phyloP scores from a whole-genome alignment of 2,329 filamentous ascomycete genomes.

The Trichoderma asperellum region DNA sequence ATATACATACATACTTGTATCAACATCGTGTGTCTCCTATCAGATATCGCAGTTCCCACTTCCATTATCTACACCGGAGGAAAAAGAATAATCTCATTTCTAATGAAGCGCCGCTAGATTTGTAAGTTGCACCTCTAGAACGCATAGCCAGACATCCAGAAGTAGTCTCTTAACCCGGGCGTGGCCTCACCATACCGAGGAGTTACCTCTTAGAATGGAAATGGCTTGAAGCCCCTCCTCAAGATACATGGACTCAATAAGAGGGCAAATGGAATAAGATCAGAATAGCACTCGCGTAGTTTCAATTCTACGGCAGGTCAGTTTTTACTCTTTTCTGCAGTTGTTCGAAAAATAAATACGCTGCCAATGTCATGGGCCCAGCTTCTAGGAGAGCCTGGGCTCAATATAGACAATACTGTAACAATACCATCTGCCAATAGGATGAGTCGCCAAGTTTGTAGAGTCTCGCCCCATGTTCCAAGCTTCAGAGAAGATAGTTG shows the following conservation, averaged over 20 bases:
- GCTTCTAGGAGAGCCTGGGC: background rate
- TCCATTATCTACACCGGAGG: background rate
- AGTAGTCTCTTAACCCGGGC: background rate
- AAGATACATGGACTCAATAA: background rate
- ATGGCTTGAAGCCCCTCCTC: background rate
- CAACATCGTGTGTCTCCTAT: background rate
- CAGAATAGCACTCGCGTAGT: background rate
- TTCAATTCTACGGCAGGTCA: background rate
- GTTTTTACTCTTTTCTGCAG: background rate
- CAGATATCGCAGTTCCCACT: conserved; percentile 6
- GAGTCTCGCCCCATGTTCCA: background rate
- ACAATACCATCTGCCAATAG: background rate
- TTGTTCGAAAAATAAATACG: background rate
- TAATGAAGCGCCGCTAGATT: background rate
- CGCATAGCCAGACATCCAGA: background rate
- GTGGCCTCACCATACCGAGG: background rate
- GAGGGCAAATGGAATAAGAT: background rate
- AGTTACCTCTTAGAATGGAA: background rate
- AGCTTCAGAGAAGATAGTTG: background rate
- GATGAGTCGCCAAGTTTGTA: background rate
- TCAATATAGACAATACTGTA: background rate
- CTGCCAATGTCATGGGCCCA: background rate
- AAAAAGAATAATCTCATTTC: background rate
- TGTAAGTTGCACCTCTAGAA: conserved; percentile 4
- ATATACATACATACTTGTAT: background rate